Evolutionary conservation across 192 early-diverging fungal genomes (phyloP).

Genomic region (Gryganskiella cystojenkinii): DNA sequence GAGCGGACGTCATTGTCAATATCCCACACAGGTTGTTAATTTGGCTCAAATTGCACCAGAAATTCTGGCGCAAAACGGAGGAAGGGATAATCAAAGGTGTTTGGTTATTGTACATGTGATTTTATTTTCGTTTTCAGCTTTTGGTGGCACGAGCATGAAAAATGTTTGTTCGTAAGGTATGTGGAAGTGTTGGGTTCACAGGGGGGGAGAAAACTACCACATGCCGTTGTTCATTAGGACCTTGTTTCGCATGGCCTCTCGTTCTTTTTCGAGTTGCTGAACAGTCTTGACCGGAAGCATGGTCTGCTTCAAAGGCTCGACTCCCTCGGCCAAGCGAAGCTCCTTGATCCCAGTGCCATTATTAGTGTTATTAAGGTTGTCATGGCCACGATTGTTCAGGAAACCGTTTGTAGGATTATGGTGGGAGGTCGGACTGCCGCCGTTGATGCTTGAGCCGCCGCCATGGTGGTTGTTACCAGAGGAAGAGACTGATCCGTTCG

Average conservation of each 20-base stretch:
- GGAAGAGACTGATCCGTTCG: not conserved
- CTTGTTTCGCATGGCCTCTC: conserved; percentile 43
- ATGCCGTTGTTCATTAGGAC: not conserved
- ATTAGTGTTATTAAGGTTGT: conserved; percentile 27
- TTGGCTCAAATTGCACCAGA: too few relatives aligned
- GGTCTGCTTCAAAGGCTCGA: conserved; percentile 50
- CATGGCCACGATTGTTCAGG: not conserved
- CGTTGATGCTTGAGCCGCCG: conserved; percentile 8
- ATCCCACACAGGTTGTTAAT: too few relatives aligned
- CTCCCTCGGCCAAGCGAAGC: conserved; percentile 46
- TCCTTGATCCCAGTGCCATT: conserved; percentile 25
- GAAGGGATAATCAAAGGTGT: too few relatives aligned
- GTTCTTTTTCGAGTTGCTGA: conserved; percentile 50
- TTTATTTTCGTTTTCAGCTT: too few relatives aligned
- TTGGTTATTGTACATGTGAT: too few relatives aligned
- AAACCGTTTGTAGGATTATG: not conserved
- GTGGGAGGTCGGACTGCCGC: conserved; percentile 5
- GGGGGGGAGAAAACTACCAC: too few relatives aligned
- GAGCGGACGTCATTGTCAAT: too few relatives aligned
- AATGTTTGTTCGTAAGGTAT: too few relatives aligned
- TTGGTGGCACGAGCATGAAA: too few relatives aligned
- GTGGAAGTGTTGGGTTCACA: too few relatives aligned
- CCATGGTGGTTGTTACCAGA: not conserved
- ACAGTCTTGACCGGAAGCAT: conserved; percentile 52
- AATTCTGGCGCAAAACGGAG: too few relatives aligned